A percentile compares a stretch with the other conserved stretches of the same genome.
Evolutionary conservation across 805 yeast species (phyloP).

Genomic region (Millerago galiae): DNA sequence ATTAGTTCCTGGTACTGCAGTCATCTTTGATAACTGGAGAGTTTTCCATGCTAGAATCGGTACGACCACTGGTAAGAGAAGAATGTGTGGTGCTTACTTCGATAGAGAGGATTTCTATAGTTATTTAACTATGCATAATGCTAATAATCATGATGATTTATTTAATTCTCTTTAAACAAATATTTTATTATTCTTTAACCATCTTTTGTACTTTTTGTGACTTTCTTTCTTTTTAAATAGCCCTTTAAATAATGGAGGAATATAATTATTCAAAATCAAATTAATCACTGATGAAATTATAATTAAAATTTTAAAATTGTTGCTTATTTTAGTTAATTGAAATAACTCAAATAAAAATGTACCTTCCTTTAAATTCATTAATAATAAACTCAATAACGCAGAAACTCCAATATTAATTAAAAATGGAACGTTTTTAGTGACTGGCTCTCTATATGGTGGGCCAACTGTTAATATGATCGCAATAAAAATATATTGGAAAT

Average conservation of each 20-base stretch:
- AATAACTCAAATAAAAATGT: slow-evolving; percentile 59
- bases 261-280: slow-evolving; percentile 30
- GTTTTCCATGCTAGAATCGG: slow-evolving; percentile 58
- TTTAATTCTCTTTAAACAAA: slow-evolving; percentile 20
- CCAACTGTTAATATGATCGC: slow-evolving; percentile 88
- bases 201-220: slow-evolving; percentile 32
- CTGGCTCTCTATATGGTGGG: slow-evolving; percentile 85
- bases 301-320: slow-evolving; percentile 45
- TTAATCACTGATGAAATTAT: slow-evolving; percentile 41
- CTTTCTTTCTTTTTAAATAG: slow-evolving; percentile 31
- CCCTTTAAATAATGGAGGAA: slow-evolving; percentile 29
- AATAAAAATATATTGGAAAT: slow-evolving; percentile 81
- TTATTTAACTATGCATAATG: slow-evolving; percentile 36
- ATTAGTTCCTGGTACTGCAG: slow-evolving; percentile 57
- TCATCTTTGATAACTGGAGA: slow-evolving; percentile 71
- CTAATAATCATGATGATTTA: slow-evolving; percentile 40
- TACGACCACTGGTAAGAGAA: slow-evolving; percentile 57
- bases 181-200: slow-evolving; percentile 17
- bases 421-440: slow-evolving; percentile 63
- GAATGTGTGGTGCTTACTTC: slow-evolving; percentile 69
- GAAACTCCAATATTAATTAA: slow-evolving; percentile 53
- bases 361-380: slow-evolving; percentile 50
- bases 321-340: slow-evolving; percentile 63
- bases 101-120: slow-evolving; percentile 61
- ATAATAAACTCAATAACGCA: slow-evolving; percentile 37